Conservation (phyloP, 2,329 filamentous ascomycete species). For the Alternaria arborescens region DNA sequence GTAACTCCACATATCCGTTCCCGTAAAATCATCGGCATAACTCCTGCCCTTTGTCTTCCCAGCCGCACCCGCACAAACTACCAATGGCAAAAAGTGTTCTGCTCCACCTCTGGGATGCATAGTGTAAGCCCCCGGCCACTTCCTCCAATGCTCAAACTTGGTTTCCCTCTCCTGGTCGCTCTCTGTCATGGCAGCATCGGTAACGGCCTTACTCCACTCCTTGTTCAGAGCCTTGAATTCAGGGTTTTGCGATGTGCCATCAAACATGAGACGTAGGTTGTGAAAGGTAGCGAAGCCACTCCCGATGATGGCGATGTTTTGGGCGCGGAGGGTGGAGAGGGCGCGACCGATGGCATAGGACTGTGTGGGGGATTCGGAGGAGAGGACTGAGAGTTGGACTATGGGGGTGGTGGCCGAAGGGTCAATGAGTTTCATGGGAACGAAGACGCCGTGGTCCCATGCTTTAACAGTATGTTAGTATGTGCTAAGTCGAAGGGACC, state of each 20-base stretch:
- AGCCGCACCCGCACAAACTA: slow-evolving; percentile 64
- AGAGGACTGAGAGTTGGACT: slow-evolving; percentile 66
- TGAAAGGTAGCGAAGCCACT: slow-evolving; percentile 68
- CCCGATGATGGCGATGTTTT: slow-evolving; percentile 67
- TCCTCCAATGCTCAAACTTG: slow-evolving; percentile 59
- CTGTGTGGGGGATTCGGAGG: slow-evolving; percentile 58
- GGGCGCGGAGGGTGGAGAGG: slow-evolving; percentile 59
- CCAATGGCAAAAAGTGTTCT: slow-evolving; percentile 68
- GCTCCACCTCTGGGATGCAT: slow-evolving; percentile 65
- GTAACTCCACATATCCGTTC: slow-evolving; percentile 63
- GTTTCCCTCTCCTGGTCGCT: slow-evolving; percentile 49
- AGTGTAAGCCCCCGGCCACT: slow-evolving; percentile 58
- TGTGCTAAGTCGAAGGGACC: background rate
- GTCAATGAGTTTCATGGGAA: slow-evolving; percentile 64
- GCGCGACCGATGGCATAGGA: slow-evolving; percentile 65
- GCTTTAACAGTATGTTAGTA: slow-evolving; percentile 35
- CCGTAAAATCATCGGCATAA: slow-evolving; percentile 61
- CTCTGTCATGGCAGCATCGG: slow-evolving; percentile 51
- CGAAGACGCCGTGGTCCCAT: slow-evolving; percentile 70
- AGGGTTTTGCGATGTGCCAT: slow-evolving; percentile 32
- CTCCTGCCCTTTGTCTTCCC: slow-evolving; percentile 54
- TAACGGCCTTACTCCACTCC: slow-evolving; percentile 60
- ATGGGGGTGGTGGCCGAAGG: slow-evolving; percentile 63
- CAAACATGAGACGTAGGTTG: slow-evolving; percentile 61
- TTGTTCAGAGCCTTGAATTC: slow-evolving; percentile 43